Conservation (phyloP, 192 early-diverging fungal species). For the Mortierella antarctica region DNA sequence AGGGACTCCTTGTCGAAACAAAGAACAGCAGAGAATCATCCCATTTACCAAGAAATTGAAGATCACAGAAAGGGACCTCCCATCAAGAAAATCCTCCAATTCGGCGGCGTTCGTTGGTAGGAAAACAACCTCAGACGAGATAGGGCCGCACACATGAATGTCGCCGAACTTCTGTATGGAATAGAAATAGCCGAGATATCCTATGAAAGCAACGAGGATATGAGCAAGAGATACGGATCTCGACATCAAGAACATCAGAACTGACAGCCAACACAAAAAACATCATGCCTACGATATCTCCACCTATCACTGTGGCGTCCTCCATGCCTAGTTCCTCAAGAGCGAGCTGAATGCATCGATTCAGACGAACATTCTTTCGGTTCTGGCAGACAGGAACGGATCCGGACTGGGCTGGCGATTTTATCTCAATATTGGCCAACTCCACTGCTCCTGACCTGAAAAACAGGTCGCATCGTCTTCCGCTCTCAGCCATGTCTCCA, state of each 20-base stretch:
- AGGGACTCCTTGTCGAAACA: too few relatives aligned
- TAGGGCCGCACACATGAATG: conserved; percentile 1
- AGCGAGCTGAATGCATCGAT: conserved; percentile 11
- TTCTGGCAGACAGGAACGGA: background rate
- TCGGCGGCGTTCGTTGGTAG: background rate
- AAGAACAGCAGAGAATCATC: background rate
- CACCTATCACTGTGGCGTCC: background rate
- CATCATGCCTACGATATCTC: conserved; percentile 2
- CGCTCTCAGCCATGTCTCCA: background rate
- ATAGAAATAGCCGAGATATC: conserved; percentile 4
- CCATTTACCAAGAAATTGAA: conserved; percentile 5
- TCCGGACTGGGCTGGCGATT: background rate
- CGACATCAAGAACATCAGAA: background rate
- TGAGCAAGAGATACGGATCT: too few relatives aligned
- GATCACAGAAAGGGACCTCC: conserved; percentile 5
- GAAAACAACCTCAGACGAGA: background rate
- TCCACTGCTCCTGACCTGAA: too few relatives aligned
- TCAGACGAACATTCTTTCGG: background rate
- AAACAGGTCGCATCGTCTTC: too few relatives aligned
- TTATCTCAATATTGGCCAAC: background rate
- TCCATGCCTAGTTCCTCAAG: conserved; percentile 4
- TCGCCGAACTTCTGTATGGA: background rate
- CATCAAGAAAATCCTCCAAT: conserved; percentile 4
- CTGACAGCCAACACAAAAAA: background rate
- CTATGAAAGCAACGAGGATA: background rate